Conservation (phyloP, 164 flowering plant genomes). For the Brasenia schreberi region DNA sequence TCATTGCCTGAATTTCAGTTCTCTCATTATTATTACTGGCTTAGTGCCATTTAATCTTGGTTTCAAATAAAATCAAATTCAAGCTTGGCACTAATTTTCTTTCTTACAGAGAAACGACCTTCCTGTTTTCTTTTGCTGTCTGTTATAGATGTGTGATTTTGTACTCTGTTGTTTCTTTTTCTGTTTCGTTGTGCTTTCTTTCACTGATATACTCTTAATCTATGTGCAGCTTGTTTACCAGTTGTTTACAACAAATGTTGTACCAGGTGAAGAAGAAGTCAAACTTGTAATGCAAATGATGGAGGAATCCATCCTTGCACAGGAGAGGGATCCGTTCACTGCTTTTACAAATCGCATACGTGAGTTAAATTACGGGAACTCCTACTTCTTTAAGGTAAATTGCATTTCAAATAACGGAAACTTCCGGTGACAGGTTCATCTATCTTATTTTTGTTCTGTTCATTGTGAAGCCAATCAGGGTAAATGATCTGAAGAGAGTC, state of each 20-base stretch:
- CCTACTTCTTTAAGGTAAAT: conserved; percentile 78
- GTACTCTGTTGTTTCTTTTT: neutral
- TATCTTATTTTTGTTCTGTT: conserved; percentile 1
- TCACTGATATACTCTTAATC: neutral
- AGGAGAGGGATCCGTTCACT: conserved; percentile 92
- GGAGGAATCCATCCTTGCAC: conserved; percentile 83
- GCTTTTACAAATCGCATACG: conserved; percentile 93
- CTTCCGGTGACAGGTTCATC: neutral
- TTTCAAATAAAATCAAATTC: no score
- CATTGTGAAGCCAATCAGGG: conserved; percentile 60
- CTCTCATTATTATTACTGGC: no score
- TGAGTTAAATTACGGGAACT: conserved; percentile 87
- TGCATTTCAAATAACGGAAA: neutral
- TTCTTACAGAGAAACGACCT: no score
- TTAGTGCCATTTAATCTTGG: no score
- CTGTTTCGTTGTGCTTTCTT: neutral
- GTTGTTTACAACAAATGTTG: conserved; percentile 63
- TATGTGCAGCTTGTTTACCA: conserved; percentile 79
- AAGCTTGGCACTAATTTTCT: no score
- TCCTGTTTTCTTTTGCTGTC: neutral
- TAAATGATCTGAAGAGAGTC: conserved; percentile 61
- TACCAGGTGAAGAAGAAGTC: conserved; percentile 82
- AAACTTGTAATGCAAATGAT: conserved; percentile 95
- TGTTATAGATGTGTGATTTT: neutral
- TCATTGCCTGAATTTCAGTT: no score